Evolutionary conservation across 2,329 filamentous ascomycete genomes (phyloP).

Genomic region (Tolypocladium album): DNA sequence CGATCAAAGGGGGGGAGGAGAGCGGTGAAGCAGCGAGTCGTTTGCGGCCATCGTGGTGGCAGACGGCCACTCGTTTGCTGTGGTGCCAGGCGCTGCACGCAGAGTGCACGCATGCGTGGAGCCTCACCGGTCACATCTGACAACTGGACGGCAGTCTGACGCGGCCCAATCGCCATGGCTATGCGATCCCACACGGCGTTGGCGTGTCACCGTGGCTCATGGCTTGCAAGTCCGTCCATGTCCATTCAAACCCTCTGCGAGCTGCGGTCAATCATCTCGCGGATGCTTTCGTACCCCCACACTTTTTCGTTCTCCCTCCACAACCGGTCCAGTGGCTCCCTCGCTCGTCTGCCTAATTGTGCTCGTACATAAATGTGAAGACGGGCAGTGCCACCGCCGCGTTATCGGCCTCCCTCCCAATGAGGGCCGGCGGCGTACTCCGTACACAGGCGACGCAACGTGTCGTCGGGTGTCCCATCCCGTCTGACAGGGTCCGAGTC

Average conservation of each 20-base stretch:
- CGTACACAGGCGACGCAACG: not conserved
- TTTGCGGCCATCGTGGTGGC: not conserved
- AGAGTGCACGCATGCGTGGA: not conserved
- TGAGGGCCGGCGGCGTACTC: not conserved
- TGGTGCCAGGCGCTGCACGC: not conserved
- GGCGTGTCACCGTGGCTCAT: not conserved
- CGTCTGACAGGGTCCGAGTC: not conserved
- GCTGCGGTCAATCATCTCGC: not conserved
- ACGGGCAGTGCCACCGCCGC: not conserved
- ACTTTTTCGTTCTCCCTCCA: not conserved
- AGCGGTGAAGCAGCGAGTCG: not conserved
- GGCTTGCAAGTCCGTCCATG: not conserved
- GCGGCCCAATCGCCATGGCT: not conserved
- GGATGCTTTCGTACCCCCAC: not conserved
- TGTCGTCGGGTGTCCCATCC: not conserved
- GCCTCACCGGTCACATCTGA: not conserved
- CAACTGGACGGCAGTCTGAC: not conserved
- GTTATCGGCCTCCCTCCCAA: not conserved
- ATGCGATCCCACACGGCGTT: not conserved
- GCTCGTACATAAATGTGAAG: not conserved
- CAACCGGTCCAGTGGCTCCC: not conserved
- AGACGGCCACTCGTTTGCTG: not conserved
- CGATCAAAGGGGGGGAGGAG: not conserved
- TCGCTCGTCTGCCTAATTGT: not conserved
- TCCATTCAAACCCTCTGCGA: not conserved